A percentile compares a stretch with the other conserved stretches of the same genome.
These are phyloP conservation scores for Leccinum obscurum DNA, from an alignment of 768 basidiomycete species.

Conservation along the genomic window DNA sequence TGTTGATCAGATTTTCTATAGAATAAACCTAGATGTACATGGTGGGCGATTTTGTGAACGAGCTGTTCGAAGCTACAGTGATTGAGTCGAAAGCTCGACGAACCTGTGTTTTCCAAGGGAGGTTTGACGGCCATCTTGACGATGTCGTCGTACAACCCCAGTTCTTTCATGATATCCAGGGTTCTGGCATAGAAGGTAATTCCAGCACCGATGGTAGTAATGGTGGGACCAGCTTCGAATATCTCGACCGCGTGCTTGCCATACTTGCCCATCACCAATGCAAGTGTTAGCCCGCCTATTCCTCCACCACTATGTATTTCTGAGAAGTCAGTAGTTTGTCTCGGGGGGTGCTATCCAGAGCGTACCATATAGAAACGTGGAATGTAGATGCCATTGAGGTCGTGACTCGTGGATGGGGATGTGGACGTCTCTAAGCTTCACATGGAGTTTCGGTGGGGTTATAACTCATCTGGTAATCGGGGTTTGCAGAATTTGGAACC, in stretches of 20 bases:
- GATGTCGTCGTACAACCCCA: conserved; percentile 41
- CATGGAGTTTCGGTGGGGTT: not conserved
- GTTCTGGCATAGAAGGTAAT: not conserved
- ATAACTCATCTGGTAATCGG: not conserved
- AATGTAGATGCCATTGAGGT: not conserved
- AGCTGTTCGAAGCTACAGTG: not conserved
- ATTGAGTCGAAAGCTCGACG: not conserved
- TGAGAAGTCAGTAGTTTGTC: not conserved
- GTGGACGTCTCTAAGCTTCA: not conserved
- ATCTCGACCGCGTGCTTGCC: not conserved
- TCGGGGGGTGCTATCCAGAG: not conserved
- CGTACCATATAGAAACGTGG: not conserved
- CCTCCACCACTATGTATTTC: not conserved
- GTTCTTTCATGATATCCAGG: not conserved
- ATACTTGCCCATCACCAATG: not conserved
- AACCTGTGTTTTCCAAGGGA: conserved; percentile 24
- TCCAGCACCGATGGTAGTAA: not conserved
- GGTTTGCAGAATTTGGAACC: not conserved
- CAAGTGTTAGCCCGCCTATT: not conserved
- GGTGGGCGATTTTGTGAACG: not conserved
- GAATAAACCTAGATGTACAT: conserved; percentile 17
- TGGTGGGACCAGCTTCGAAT: not conserved
- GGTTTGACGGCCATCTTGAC: conserved; percentile 13
- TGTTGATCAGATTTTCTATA: conserved; percentile 37
- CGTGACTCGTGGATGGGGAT: not conserved